phyloP scores from a whole-genome alignment of 352 stramenopile species.

The Poterioochromonas sp. region DNA sequence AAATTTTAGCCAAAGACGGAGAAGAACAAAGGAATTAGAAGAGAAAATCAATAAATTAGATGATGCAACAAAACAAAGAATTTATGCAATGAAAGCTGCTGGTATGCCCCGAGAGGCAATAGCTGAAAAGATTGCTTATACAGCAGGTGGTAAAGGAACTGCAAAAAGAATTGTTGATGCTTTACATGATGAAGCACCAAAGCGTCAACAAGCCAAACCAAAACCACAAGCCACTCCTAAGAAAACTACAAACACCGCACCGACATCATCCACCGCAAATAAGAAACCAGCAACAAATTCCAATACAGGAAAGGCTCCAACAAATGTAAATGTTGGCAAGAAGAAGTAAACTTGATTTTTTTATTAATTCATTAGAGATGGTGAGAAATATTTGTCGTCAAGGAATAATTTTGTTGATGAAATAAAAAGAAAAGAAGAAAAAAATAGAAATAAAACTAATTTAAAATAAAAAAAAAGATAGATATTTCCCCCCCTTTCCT shows the following conservation, averaged over 20 bases:
- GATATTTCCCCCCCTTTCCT: no score
- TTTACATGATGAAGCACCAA: not conserved
- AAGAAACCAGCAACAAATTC: not conserved
- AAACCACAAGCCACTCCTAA: not conserved
- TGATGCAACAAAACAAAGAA: not conserved
- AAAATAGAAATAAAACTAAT: no score
- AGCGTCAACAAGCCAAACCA: not conserved
- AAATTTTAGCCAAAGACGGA: not conserved
- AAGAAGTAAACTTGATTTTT: no score
- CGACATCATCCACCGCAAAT: not conserved
- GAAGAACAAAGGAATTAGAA: constrained; percentile 1
- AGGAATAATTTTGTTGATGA: no score
- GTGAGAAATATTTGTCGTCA: no score
- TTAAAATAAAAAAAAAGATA: no score
- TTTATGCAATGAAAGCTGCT: constrained; percentile 19
- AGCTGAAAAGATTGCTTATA: constrained; percentile 19
- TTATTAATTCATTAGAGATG: no score
- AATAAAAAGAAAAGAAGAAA: no score
- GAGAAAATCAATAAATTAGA: constrained; percentile 24
- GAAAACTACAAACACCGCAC: not conserved
- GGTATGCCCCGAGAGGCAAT: constrained; percentile 21
- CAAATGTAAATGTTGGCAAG: no score
- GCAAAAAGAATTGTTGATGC: constrained; percentile 10
- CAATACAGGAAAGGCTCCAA: no score
- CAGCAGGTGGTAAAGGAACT: not conserved